phyloP scores from a whole-genome alignment of 2,329 filamentous ascomycete species.

The Alternaria arbusti region DNA sequence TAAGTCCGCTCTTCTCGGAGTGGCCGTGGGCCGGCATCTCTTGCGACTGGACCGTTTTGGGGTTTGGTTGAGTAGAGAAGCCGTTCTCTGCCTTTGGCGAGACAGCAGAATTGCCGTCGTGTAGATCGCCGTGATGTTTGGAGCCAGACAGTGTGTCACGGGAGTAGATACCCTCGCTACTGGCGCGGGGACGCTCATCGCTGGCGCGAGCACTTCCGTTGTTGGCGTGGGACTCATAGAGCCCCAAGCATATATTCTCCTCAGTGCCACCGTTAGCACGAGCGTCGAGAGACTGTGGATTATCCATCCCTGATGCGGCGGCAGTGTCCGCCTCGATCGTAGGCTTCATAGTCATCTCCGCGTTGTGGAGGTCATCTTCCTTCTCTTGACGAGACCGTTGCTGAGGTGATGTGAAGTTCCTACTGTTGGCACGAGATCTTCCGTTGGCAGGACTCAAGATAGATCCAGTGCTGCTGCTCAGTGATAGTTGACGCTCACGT shows the following conservation, averaged over 20 bases:
- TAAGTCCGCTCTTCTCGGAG: conserved; percentile 31
- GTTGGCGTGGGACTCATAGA: background rate
- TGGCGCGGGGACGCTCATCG: conserved; percentile 10
- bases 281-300: conserved; percentile 39
- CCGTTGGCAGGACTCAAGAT: background rate
- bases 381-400: conserved; percentile 41
- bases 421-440: conserved; percentile 18
- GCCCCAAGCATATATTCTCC: conserved; percentile 25
- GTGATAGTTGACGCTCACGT: conserved; percentile 26
- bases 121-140: conserved; percentile 41
- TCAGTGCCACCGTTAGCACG: conserved; percentile 39
- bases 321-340: conserved; percentile 46
- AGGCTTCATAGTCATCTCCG: conserved; percentile 32
- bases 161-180: conserved; percentile 13
- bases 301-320: conserved; percentile 41
- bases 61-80: conserved; percentile 44
- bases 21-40: conserved; percentile 34
- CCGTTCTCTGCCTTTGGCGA: conserved; percentile 41
- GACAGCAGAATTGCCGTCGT: conserved; percentile 34
- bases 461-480: conserved; percentile 16
- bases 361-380: conserved; percentile 39
- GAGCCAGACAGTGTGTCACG: conserved; percentile 35
- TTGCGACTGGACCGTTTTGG: conserved; percentile 35
- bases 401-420: conserved; percentile 19
- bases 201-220: background rate